Evolutionary conservation across 192 early-diverging fungal genomes (phyloP).

Genomic region (Jimgerdemannia flammicorona): DNA sequence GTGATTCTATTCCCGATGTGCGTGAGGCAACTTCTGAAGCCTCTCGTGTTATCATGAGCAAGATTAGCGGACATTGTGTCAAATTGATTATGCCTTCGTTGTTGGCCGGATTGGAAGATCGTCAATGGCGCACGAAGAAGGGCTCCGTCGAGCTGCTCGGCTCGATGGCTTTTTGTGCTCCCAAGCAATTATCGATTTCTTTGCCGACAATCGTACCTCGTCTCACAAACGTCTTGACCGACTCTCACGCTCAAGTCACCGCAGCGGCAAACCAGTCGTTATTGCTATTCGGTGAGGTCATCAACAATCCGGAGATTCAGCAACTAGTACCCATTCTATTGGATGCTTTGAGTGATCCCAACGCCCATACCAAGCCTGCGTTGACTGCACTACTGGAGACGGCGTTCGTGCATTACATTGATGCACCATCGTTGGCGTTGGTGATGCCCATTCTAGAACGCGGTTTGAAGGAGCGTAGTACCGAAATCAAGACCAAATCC

Average conservation of each 20-base stretch:
- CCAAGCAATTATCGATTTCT: constrained; percentile 88
- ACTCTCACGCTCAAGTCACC: constrained; percentile 91
- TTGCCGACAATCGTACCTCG: constrained; percentile 91
- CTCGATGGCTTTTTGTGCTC: constrained; percentile 93
- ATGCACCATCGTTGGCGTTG: constrained; percentile 91
- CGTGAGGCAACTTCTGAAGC: constrained; percentile 91
- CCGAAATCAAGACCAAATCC: constrained; percentile 90
- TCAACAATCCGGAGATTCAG: constrained; percentile 98
- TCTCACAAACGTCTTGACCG: constrained; percentile 87
- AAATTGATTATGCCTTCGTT: constrained; percentile 92
- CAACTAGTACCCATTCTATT: constrained; percentile 83
- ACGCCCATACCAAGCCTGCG: constrained; percentile 77
- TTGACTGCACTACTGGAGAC: constrained; percentile 86
- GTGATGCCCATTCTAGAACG: constrained; percentile 93
- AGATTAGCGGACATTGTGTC: constrained; percentile 93
- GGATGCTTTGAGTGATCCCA: constrained; percentile 85
- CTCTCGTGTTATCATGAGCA: constrained; percentile 89
- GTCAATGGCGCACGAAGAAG: constrained; percentile 97
- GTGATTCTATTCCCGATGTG: constrained; percentile 79
- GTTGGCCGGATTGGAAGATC: constrained; percentile 81
- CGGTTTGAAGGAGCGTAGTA: constrained; percentile 84
- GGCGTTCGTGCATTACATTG: constrained; percentile 98
- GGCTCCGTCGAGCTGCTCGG: constrained; percentile 93
- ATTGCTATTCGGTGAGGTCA: constrained; percentile 88
- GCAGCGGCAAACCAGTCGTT: constrained; percentile 82